Evolutionary conservation across 2,329 filamentous ascomycete species (phyloP).

Genomic region (Alternaria triticimaculans): DNA sequence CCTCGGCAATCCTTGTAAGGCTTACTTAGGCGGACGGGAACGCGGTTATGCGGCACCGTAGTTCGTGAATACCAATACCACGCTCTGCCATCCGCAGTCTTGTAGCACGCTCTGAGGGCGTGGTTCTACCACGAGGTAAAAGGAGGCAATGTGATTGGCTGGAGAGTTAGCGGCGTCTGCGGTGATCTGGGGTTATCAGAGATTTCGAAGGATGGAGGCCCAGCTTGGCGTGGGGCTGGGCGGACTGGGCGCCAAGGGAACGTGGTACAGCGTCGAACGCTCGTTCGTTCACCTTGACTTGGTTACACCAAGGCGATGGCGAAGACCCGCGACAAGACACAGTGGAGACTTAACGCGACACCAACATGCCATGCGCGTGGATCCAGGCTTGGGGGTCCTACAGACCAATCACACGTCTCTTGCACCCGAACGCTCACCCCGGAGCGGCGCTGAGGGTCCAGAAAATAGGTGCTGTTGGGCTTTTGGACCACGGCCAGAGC

Average conservation of each 20-base stretch:
- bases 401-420: slow-evolving; percentile 3
- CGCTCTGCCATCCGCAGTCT: not conserved
- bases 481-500: not conserved
- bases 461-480: not conserved
- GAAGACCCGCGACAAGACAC: not conserved
- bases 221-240: slow-evolving; percentile 1
- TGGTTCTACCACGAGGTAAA: not conserved
- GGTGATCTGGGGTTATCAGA: slow-evolving; percentile 3
- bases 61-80: not conserved
- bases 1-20: slow-evolving; percentile 7
- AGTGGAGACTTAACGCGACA: not conserved
- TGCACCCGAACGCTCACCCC: not conserved
- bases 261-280: not conserved
- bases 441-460: not conserved
- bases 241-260: slow-evolving; percentile 6
- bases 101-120: not conserved
- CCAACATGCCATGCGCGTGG: not conserved
- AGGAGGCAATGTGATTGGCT: not conserved
- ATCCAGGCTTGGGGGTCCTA: not conserved
- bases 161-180: not conserved
- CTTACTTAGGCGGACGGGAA: not conserved
- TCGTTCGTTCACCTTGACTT: not conserved
- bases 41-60: slow-evolving; percentile 3
- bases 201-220: slow-evolving; percentile 2
- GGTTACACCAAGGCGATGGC: not conserved